Evolutionary conservation across 1,284 basidiomycete species (phyloP), one percentile per base, ranked within the genome.

Genomic region (Cutaneotrichosporon daszewskae): DNA sequence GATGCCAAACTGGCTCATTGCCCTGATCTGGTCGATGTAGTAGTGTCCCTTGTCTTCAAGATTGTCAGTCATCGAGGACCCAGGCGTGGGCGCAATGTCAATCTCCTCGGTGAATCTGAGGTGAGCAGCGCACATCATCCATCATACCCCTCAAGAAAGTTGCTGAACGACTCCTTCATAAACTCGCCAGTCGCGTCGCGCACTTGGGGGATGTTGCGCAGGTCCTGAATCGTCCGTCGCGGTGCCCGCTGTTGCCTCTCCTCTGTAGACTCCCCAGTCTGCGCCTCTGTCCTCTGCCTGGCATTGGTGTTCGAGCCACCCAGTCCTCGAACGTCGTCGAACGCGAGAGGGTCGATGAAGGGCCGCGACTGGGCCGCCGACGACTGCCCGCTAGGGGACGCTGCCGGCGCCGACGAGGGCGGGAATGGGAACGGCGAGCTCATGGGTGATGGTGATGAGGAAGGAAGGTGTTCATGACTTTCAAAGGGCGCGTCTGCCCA

Each of bases 121-220:
- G 43, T 38, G 23, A 40, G 29, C 20, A 34, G 11, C 19, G 22
- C 25, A 35, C 22, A 28, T 37, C 28, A 9, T n/a, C 23, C 11
- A 5, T 63, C 86, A 59, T 66, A 95, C 89, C 80, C 84, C 73
- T 89, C 86, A 42, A 98, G 72, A 71, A 98, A 97, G n/a, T 5
- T 80, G 79, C 64, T 87, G 84, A 63, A 97, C n/a, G n/a, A 96
- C 56, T 83, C 84, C 62, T 91, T 87, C 48, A 84, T 82, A 4
- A 97, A 86, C 58, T 96, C 91, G 40, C 91, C 91, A 12, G 94
- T 89, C 29, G 84, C 81, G 69, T 97, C 94, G 55, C 83, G 84
- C 1, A 97, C 90, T 37, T 87, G 74, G 1, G 89, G 86, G 1
- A 92, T 79, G 55, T 88, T 81, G 5, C 74, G 78, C 43, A 76